phyloP scores from a whole-genome alignment of 202 grass and related monocot species.

The Eragrostis tef region DNA sequence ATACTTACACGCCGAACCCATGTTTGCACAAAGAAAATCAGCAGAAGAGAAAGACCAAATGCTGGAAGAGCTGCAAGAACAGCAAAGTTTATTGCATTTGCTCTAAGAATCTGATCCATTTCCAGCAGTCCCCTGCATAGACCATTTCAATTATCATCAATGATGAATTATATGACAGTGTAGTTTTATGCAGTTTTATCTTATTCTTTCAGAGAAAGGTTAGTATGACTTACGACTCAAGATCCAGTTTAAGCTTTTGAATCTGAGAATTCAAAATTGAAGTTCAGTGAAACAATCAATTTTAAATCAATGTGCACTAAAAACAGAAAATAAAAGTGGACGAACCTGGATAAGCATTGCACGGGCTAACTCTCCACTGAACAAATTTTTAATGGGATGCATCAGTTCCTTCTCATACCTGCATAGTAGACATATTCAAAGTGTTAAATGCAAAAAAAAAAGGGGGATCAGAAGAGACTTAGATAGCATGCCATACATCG shows the following conservation, averaged over 20 bases:
- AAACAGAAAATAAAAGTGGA: slow-evolving; percentile 13
- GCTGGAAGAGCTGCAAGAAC: slow-evolving; percentile 93
- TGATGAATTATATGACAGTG: slow-evolving; percentile 14
- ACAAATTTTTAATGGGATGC: slow-evolving; percentile 76
- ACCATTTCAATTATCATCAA: slow-evolving; percentile 28
- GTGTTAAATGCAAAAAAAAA: slow-evolving; percentile 17
- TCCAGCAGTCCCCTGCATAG: slow-evolving; percentile 81
- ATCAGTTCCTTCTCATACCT: slow-evolving; percentile 91
- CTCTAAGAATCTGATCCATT: slow-evolving; percentile 95
- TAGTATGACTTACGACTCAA: slow-evolving; percentile 79
- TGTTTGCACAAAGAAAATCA: slow-evolving; percentile 67
- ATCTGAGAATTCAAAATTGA: slow-evolving; percentile 71
- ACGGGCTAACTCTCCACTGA: slow-evolving; percentile 82
- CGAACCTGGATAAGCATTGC: slow-evolving; percentile 98
- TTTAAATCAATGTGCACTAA: slow-evolving; percentile 27
- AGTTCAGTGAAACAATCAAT: slow-evolving; percentile 43
- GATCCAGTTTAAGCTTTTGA: slow-evolving; percentile 94
- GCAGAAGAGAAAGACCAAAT: slow-evolving; percentile 76
- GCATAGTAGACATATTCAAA: slow-evolving; percentile 37
- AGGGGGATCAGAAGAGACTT: slow-evolving; percentile 4
- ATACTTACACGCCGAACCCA: slow-evolving; percentile 81
- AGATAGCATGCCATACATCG: neutral
- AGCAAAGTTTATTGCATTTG: slow-evolving; percentile 97
- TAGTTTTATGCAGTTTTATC: slow-evolving; percentile 35
- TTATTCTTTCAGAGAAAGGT: neutral